Evolutionary conservation across 768 basidiomycete genomes (phyloP).

Genomic region (Collybia sordida): DNA sequence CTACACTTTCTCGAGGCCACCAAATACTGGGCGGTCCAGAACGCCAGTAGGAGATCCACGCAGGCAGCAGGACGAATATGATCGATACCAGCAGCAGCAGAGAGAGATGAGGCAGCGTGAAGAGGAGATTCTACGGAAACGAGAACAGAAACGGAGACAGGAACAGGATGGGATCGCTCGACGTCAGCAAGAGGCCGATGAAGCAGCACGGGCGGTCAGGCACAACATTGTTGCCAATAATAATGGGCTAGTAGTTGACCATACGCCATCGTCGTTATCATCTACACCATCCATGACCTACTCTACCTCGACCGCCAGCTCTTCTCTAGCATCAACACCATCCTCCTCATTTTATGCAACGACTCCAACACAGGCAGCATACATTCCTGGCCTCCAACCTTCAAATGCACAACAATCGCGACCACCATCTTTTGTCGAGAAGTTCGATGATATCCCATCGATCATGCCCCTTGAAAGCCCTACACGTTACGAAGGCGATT

Average conservation of each 20-base stretch:
- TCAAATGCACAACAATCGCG: conserved; percentile 32
- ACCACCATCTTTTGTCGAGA: conserved; percentile 30
- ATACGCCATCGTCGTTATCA: conserved; percentile 7
- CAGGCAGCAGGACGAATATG: conserved; percentile 11
- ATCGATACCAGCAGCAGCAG: conserved; percentile 33
- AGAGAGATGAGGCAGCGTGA: conserved; percentile 45
- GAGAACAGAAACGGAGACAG: conserved; percentile 39
- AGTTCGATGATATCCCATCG: conserved; percentile 24
- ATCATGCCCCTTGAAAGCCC: conserved; percentile 70
- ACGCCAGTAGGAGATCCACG: conserved; percentile 2
- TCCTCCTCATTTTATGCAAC: conserved; percentile 17
- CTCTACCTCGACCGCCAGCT: conserved; percentile 2
- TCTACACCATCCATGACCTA: conserved; percentile 10
- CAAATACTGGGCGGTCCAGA: neutral
- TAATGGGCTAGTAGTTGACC: conserved; percentile 9
- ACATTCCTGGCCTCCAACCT: conserved; percentile 18
- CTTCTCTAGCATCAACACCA: conserved; percentile 10
- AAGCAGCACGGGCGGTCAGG: conserved; percentile 44
- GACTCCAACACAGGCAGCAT: conserved; percentile 9
- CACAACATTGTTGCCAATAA: conserved; percentile 28
- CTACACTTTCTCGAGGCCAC: conserved; percentile 28
- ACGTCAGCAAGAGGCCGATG: conserved; percentile 61
- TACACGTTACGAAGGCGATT: conserved; percentile 48
- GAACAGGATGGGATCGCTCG: conserved; percentile 58
- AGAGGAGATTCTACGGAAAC: conserved; percentile 41